These are phyloP conservation scores for Lagerstroemia speciosa DNA, from an alignment of 345 rosid genomes.

Conservation along the genomic window DNA sequence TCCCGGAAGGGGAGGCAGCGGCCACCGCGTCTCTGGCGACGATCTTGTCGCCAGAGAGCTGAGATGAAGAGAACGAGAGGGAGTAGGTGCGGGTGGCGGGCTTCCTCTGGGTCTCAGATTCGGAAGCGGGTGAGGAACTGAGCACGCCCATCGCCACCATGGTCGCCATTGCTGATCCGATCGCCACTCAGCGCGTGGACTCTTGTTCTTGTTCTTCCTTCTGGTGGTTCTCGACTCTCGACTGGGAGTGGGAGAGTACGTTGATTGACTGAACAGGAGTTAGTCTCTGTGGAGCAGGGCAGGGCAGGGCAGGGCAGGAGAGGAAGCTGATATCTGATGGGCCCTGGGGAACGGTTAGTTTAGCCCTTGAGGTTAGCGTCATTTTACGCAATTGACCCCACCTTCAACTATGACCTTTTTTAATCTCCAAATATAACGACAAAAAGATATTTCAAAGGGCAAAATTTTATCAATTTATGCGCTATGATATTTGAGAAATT, in stretches of 20 bases:
- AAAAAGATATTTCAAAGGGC: too few relatives aligned
- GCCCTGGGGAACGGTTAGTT: not conserved
- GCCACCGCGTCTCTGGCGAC: constrained; percentile 7
- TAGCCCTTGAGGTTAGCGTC: not conserved
- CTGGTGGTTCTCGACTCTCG: not conserved
- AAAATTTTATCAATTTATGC: too few relatives aligned
- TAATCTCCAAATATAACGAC: too few relatives aligned
- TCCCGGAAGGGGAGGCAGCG: constrained; percentile 3
- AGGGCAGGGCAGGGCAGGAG: not conserved
- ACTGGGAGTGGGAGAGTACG: not conserved
- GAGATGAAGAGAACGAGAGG: constrained; percentile 49
- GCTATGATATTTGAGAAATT: too few relatives aligned
- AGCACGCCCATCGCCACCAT: constrained; percentile 38
- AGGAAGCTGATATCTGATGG: not conserved
- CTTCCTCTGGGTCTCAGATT: constrained; percentile 11
- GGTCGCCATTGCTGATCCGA: constrained; percentile 34
- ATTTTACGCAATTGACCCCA: not conserved
- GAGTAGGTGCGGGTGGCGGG: constrained; percentile 5
- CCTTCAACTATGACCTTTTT: not conserved
- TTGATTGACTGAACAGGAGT: not conserved
- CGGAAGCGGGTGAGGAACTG: constrained; percentile 7
- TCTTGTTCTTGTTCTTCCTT: not conserved
- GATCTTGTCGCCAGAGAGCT: constrained; percentile 39
- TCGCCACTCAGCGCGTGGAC: not conserved
- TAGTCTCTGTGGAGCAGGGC: constrained; percentile 2